phyloP scores from a whole-genome alignment of 139 green algal genomes.

The Chlamydomonas eustigma region DNA sequence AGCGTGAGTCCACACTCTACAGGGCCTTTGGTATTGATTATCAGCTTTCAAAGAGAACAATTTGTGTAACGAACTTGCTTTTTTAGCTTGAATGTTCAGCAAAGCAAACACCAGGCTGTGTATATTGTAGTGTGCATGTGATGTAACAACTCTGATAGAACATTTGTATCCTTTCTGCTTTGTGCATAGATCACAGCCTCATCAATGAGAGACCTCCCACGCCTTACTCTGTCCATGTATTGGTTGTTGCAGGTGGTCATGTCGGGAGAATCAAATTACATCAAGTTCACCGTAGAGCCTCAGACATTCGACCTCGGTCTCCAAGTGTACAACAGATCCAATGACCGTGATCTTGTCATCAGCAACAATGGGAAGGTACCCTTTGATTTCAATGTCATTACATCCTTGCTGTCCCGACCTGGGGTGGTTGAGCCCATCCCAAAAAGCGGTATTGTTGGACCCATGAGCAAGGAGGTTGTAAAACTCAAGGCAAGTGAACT shows the following conservation, averaged over 20 bases:
- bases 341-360: constrained; percentile 58
- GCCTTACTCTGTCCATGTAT: background rate
- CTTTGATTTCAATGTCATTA: constrained; percentile 64
- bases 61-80: too few species aligned
- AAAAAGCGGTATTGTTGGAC: constrained; percentile 32
- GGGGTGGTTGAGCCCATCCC: constrained; percentile 43
- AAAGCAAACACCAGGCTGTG: too few species aligned
- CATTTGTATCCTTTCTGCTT: too few species aligned
- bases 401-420: constrained; percentile 36
- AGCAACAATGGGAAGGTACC: constrained; percentile 64
- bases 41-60: too few species aligned
- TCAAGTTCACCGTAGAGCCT: constrained; percentile 67
- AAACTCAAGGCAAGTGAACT: constrained; percentile 22
- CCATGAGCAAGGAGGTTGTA: constrained; percentile 47
- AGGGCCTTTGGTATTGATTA: too few species aligned
- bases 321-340: constrained; percentile 53
- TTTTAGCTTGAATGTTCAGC: too few species aligned
- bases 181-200: too few species aligned
- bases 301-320: constrained; percentile 55
- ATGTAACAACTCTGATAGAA: too few species aligned
- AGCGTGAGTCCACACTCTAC: too few species aligned
- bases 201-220: too few species aligned
- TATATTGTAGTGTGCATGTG: too few species aligned
- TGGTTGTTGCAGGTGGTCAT: constrained; percentile 41
- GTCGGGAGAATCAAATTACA: constrained; percentile 60